Evolutionary conservation across 768 basidiomycete genomes (phyloP).

Genomic region (Pleurotus platypus): DNA sequence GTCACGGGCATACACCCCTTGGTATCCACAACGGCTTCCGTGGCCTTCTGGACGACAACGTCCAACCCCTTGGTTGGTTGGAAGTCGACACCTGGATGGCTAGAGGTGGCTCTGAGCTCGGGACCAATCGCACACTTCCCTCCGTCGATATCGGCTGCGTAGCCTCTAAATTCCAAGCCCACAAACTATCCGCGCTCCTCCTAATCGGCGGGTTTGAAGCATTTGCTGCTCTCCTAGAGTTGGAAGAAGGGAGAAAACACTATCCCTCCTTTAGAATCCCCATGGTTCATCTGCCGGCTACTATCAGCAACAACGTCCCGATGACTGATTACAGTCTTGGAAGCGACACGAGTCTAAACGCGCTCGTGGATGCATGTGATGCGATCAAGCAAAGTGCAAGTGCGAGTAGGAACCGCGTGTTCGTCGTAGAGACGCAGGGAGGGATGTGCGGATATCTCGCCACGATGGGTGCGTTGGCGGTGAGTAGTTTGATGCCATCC

Average conservation of each 20-base stretch:
- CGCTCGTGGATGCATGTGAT: slow-evolving; percentile 95
- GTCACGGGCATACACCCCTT: slow-evolving; percentile 89
- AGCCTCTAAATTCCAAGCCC: slow-evolving; percentile 89
- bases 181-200: slow-evolving; percentile 72
- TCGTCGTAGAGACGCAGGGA: slow-evolving; percentile 97
- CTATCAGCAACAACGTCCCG: slow-evolving; percentile 97
- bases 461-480: slow-evolving; percentile 92
- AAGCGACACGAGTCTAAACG: slow-evolving; percentile 96
- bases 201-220: slow-evolving; percentile 97
- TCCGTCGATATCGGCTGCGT: slow-evolving; percentile 83
- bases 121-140: slow-evolving; percentile 90
- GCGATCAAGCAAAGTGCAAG: slow-evolving; percentile 98
- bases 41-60: slow-evolving; percentile 86
- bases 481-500: slow-evolving; percentile 35
- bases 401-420: slow-evolving; percentile 93
- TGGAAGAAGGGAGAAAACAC: slow-evolving; percentile 75
- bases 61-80: slow-evolving; percentile 89
- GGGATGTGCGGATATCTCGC: slow-evolving; percentile 96
- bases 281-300: slow-evolving; percentile 93
- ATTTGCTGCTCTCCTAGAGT: slow-evolving; percentile 71
- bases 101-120: slow-evolving; percentile 95
- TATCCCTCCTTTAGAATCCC: slow-evolving; percentile 96
- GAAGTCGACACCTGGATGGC: slow-evolving; percentile 96
- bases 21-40: slow-evolving; percentile 95
- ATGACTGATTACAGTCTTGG: slow-evolving; percentile 95